Evolutionary conservation across 371 early-diverging fungal species (phyloP), one percentile per base, ranked within the genome.

Genomic region (Nematocida ironsii): DNA sequence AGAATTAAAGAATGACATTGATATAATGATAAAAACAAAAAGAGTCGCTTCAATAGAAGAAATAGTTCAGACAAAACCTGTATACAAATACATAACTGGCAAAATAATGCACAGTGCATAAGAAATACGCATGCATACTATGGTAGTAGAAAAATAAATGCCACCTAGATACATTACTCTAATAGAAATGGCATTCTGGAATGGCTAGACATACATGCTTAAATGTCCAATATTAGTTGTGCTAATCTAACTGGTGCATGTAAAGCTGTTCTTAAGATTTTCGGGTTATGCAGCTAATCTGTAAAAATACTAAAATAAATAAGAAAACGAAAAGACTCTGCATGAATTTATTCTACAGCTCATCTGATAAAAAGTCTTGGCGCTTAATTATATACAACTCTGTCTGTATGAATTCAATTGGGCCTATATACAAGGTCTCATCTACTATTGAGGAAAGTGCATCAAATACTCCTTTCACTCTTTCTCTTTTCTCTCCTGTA

Each of bases 21-120:
- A 33, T 6, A 44, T 16, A 18, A 78, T 78, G 80, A 20, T 57
- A 11, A 11, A 42, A 39, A 58, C 40, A 33, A 16, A 40, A 78
- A 70, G 69, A 45, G 71, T 71, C 20, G 70, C 71, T 13, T 78
- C 80, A 27, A 78, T 78, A 60, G 80, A 78, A 50, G 72, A 78
- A 23, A 62, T 70, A 11, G 11, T 60, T 4, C 5, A 33, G 13
- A 58, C 1, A 33, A 50, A 13, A 16, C 7, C 55, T 5, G 39
- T 78, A 16, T 5, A 16, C 5, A 16, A 39, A 44, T 33, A 33
- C 33, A 33, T 33, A 33, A 33, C 33, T 33, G 33, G 33, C 33
- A 33, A 33, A 33, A 33, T 33, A 33, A 33, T 33, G 33, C 33
- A 33, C 33, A 33, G 0, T 33, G 33, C 33, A 33, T 33, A 33